Conservation (phyloP, 495 filamentous ascomycete genomes). For the Neurospora sublineolata region DNA sequence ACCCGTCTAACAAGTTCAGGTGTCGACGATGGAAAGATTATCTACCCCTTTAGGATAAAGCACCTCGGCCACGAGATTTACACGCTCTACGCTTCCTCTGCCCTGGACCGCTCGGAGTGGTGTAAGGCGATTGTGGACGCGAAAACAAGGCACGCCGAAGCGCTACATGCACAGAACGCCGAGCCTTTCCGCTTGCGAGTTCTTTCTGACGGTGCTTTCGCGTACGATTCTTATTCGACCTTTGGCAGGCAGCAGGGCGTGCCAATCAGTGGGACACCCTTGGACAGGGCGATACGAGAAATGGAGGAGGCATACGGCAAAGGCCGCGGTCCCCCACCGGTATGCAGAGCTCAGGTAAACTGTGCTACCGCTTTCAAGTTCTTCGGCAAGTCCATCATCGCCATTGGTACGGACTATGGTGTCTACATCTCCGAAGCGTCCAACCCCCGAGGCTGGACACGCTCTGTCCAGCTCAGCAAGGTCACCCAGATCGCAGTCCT, state of each 20-base stretch:
- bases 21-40: conserved; percentile 58
- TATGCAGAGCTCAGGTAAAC: conserved; percentile 77
- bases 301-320: conserved; percentile 65
- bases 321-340: conserved; percentile 54
- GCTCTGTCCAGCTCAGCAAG: conserved; percentile 59
- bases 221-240: conserved; percentile 53
- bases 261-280: conserved; percentile 72
- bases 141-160: conserved; percentile 82
- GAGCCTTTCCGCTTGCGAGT: conserved; percentile 91
- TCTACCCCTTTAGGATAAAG: conserved; percentile 93
- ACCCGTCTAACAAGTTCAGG: conserved; percentile 34
- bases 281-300: conserved; percentile 82
- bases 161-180: conserved; percentile 82
- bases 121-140: conserved; percentile 87
- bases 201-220: conserved; percentile 85
- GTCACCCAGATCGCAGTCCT: conserved; percentile 92
- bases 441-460: conserved; percentile 80
- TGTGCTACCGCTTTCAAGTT: conserved; percentile 85
- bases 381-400: conserved; percentile 76
- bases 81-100: conserved; percentile 70
- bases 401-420: conserved; percentile 89
- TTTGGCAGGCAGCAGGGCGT: conserved; percentile 34
- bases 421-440: conserved; percentile 77
- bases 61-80: conserved; percentile 89
- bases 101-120: conserved; percentile 72